These are phyloP conservation scores for Galerina marginata DNA, from an alignment of 768 basidiomycete genomes.

Conservation along the genomic window DNA sequence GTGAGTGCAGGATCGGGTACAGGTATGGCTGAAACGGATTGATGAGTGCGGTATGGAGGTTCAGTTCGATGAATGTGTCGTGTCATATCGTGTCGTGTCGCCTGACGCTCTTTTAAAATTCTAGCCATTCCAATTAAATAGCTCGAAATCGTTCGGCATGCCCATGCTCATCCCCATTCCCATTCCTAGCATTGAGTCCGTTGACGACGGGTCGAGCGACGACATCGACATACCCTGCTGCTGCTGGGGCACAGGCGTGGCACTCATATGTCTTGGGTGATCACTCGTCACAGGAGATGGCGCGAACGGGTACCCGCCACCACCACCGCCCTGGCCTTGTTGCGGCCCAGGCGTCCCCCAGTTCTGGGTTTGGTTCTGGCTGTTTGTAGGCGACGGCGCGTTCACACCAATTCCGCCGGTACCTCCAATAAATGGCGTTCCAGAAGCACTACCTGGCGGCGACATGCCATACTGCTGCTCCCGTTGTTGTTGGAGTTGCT, in stretches of 20 bases:
- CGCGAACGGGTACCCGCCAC: conserved; percentile 43
- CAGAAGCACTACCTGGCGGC: conserved; percentile 44
- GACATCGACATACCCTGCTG: conserved; percentile 32
- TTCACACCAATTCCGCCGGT: conserved; percentile 28
- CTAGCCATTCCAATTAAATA: conserved; percentile 61
- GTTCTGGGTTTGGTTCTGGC: conserved; percentile 29
- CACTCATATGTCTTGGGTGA: conserved; percentile 55
- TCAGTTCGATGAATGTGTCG: no score
- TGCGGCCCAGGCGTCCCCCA: conserved; percentile 33
- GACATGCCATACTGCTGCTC: conserved; percentile 45
- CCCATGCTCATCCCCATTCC: no score
- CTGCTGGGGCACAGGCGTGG: conserved; percentile 53
- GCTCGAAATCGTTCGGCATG: conserved; percentile 55
- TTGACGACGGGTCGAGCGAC: conserved; percentile 45
- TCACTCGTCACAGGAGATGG: conserved; percentile 40
- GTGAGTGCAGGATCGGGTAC: not conserved
- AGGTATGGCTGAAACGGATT: not conserved
- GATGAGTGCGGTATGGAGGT: not conserved
- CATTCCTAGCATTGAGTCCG: conserved; percentile 38
- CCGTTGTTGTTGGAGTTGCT: conserved; percentile 34
- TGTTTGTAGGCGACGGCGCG: conserved; percentile 38
- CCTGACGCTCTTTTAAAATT: conserved; percentile 23
- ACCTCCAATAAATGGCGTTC: conserved; percentile 25
- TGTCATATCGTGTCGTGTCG: not conserved
- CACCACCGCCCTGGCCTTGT: not conserved